Evolutionary conservation across 345 rosid species (phyloP), one percentile per base, ranked within the genome.

Genomic region (Citrus trifoliata): DNA sequence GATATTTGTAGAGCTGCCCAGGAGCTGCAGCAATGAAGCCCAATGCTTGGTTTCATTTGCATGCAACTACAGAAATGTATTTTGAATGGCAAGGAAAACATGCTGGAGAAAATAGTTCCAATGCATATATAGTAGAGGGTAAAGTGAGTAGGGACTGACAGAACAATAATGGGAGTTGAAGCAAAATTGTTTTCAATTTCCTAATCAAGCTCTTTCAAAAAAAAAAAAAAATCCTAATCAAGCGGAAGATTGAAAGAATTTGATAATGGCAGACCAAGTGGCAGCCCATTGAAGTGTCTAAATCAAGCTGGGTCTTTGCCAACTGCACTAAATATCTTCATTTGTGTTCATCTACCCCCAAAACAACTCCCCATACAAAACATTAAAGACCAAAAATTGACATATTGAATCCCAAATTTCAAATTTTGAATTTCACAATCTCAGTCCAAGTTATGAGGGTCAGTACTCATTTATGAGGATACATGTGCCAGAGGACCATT

Each of bases 401-500:
- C 32, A 75, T 55, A 46, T 76, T 70, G 59, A 79, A 80, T 79
- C 58, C 55, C 56, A 68, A 46, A 46, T 78, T 81, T 81, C 81
- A 81, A 74, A 71, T 63, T 69, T 73, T 61, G 76, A 71, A 76
- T 77, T 46, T 79, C 61, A 59, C 38, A 77, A 42, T 59, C 67
- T 63, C 74, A 74, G 46, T 51, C 35, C 35, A 27, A 32, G 80
- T 70, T 25, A 55, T 69, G 68, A 59, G 62, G 62, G 64, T 40
- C 51, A 79, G 76, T 67, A 69, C 60, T 51, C 83, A 85, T 87
- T 89, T 81, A 89, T 87, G 83, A 82, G 72, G 72, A 28, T 51
- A 80, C 88, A 85, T 87, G 84, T 89, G 88, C 61, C 81, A 60
- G 35, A n/a, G 70, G 67, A 51, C 86, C 89, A 72, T 77, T 75